Evolutionary conservation across 257 asterid genomes (phyloP).

Genomic region (Solanum chmielewskii): DNA sequence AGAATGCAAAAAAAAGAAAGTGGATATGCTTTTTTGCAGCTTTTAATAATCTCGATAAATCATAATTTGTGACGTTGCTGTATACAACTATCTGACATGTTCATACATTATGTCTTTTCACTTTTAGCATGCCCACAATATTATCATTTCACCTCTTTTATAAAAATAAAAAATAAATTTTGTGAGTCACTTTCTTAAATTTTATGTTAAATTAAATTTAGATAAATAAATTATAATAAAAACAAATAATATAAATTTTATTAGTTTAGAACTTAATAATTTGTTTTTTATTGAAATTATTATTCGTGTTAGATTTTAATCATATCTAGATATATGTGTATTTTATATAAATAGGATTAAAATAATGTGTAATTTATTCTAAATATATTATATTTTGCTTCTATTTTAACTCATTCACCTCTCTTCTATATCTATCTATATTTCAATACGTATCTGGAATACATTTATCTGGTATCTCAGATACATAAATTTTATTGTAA

Average conservation of each 20-base stretch:
- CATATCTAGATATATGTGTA: rapidly evolving
- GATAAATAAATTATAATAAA: too few species aligned
- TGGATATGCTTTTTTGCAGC: constrained; percentile 3
- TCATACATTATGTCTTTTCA: neutral
- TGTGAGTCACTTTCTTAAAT: too few species aligned
- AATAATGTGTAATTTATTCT: too few species aligned
- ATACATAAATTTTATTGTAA: too few species aligned
- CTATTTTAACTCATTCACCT: too few species aligned
- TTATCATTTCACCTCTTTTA: neutral
- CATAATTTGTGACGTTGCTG: constrained; percentile 5
- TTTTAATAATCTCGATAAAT: neutral
- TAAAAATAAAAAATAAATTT: too few species aligned
- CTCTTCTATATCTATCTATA: neutral
- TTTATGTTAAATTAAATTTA: too few species aligned
- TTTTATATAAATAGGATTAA: rapidly evolving
- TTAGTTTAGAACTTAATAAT: rapidly evolving
- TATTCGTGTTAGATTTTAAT: neutral
- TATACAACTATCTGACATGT: constrained; percentile 2
- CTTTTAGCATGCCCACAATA: neutral
- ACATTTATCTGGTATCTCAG: neutral
- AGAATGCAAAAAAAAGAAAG: neutral
- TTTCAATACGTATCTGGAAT: too few species aligned
- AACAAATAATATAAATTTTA: too few species aligned
- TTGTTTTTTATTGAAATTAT: too few species aligned
- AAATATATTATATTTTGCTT: too few species aligned